Base-by-base conservation (phyloP, 768 basidiomycete genomes). In the Tylopilus vinaceipallidus region DNA sequence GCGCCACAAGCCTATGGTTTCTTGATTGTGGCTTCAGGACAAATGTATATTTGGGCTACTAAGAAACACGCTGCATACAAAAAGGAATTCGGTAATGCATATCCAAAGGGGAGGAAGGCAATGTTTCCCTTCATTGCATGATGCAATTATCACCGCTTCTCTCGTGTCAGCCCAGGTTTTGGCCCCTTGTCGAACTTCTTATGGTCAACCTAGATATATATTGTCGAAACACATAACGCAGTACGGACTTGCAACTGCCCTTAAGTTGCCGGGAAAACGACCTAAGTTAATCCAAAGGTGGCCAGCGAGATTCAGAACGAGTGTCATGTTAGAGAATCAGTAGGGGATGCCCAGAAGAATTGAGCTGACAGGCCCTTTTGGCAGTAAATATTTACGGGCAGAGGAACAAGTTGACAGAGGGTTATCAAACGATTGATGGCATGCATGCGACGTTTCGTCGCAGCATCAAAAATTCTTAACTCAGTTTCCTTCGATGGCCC, bases 41-140 rank as follows among this genome's bases (percentile, higher is more conserved):
- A 83, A 58, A 98, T 98, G 93, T 72, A 75, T 12, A 56, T 78
- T 7, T 99, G 97, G 97, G 95, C 95, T 13, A 60, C 79, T 34
- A 92, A 95, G 76, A 98, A 97, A 73, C 95, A 98, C 60, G 73
- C 70, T 46, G 78, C 77, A 45, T 98, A 98, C 73, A 90, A 84
- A 76, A 93, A 86, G 63, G 95, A 99, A 67, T 97, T 98, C 58
- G 93, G 93, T 29, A 84, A 82, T 57, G 81, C 86, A 50, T 95
- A 92, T 63, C 94, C 82, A 37, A 78, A 71, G 57, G 72, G 69
- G 19, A 75, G 93, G 67, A 91, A 86, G 68, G 84, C 82, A 30
- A 83, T 95, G 67, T 74, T 92, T 58, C 94, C 93, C 0, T 87
- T 86, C 37, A 53, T 67, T 36, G 66, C 67, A 13, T 67, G 45